Evolutionary conservation across 2,329 filamentous ascomycete species (phyloP).

Genomic region (Paradendryphiella salina): DNA sequence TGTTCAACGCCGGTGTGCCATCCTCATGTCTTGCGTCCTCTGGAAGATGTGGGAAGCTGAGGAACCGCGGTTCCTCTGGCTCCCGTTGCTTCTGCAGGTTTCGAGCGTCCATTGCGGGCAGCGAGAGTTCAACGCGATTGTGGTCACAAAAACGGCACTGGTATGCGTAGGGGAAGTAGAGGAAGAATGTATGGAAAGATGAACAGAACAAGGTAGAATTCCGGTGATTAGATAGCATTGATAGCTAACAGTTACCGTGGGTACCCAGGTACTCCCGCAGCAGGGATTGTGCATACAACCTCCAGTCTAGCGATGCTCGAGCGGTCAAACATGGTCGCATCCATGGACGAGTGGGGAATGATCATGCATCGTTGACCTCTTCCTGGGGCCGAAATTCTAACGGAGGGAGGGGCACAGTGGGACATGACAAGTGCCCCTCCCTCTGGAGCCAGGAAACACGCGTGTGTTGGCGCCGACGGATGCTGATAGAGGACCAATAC

Average conservation of each 20-base stretch:
- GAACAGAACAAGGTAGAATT: constrained; percentile 10
- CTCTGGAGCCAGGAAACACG: constrained; percentile 18
- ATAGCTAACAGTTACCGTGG: constrained; percentile 25
- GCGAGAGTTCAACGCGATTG: not conserved
- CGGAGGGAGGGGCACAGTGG: constrained; percentile 26
- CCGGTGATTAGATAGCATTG: constrained; percentile 26
- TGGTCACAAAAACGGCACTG: not conserved
- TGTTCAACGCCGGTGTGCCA: constrained; percentile 72
- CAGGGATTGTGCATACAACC: constrained; percentile 20
- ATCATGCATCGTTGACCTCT: constrained; percentile 11
- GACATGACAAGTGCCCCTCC: constrained; percentile 22
- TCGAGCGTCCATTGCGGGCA: constrained; percentile 41
- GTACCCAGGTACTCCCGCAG: constrained; percentile 24
- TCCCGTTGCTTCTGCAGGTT: constrained; percentile 44
- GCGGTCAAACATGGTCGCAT: constrained; percentile 20
- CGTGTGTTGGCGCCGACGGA: constrained; percentile 14
- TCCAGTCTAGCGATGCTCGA: constrained; percentile 22
- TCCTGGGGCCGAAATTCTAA: constrained; percentile 17
- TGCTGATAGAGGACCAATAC: constrained; percentile 32
- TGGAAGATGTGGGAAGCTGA: constrained; percentile 61
- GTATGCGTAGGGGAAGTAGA: not conserved
- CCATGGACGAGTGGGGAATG: constrained; percentile 24
- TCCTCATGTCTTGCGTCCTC: constrained; percentile 57
- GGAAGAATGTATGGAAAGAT: constrained; percentile 2
- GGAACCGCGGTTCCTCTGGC: constrained; percentile 52